phyloP scores from a whole-genome alignment of 192 early-diverging fungal genomes.

The Funneliformis mosseae region DNA sequence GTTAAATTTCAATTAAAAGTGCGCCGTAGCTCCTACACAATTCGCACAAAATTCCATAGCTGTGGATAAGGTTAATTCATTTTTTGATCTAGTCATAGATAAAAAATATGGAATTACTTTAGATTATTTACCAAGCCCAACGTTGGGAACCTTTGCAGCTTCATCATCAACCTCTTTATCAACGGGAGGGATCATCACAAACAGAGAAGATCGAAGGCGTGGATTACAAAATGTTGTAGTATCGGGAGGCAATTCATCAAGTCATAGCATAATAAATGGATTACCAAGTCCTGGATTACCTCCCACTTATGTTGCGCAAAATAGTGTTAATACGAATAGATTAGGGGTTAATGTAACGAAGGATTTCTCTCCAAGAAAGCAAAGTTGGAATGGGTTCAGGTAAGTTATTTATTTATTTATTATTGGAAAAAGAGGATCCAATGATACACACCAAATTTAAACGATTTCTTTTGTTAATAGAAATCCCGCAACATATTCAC shows the following conservation, averaged over 20 bases:
- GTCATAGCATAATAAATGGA: not conserved
- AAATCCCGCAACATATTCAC: not conserved
- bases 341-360: not conserved
- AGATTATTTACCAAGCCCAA: conserved; percentile 2
- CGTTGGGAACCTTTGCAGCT: not conserved
- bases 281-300: not conserved
- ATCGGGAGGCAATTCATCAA: not conserved
- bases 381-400: not conserved
- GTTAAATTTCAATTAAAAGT: conserved; percentile 9
- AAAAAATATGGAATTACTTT: conserved; percentile 18
- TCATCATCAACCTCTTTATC: not conserved
- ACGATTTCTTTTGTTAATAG: not conserved
- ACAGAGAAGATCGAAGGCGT: conserved; percentile 12
- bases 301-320: not conserved
- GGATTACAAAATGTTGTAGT: not conserved
- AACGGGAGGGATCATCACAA: not conserved
- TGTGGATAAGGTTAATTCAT: conserved; percentile 24
- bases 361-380: not conserved
- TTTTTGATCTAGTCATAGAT: conserved; percentile 33
- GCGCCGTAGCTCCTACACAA: conserved; percentile 24
- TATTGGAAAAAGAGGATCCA: no score
- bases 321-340: not conserved
- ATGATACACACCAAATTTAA: no score
- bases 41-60: conserved; percentile 20
- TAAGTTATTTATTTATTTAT: not conserved